phyloP scores from a whole-genome alignment of 2,329 filamentous ascomycete species.

The Sclerotinia nivalis region DNA sequence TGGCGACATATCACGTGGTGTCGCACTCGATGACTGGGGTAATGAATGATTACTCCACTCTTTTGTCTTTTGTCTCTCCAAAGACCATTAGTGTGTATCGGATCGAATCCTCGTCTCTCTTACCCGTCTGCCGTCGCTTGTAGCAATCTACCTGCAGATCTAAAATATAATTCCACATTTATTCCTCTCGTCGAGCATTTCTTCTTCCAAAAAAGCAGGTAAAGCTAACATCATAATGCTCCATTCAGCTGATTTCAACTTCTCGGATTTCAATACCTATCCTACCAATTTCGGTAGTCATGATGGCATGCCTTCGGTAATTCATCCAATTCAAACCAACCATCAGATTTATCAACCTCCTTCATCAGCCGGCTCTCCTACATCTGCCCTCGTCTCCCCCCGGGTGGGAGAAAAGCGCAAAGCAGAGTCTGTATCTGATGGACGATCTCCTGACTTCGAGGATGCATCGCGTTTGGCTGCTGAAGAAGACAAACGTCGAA shows the following conservation, averaged over 20 bases:
- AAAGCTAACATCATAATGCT: constrained; percentile 37
- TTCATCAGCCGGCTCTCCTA: constrained; percentile 28
- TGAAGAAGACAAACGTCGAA: constrained; percentile 86
- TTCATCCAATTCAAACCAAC: constrained; percentile 30
- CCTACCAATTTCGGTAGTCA: constrained; percentile 29
- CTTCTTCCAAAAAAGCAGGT: constrained; percentile 26
- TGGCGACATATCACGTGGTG: constrained; percentile 39
- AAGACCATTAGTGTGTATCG: constrained; percentile 16
- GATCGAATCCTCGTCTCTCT: constrained; percentile 13
- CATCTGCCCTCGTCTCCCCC: constrained; percentile 37
- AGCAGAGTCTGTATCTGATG: constrained; percentile 41
- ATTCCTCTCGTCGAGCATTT: constrained; percentile 15
- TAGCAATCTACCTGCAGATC: constrained; percentile 16
- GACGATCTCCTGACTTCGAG: constrained; percentile 53
- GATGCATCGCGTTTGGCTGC: constrained; percentile 72
- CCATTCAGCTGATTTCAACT: constrained; percentile 39
- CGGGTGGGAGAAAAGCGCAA: constrained; percentile 39
- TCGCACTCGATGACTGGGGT: constrained; percentile 13
- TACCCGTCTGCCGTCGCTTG: constrained; percentile 16
- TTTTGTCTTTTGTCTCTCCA: constrained; percentile 10
- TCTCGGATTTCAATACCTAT: constrained; percentile 39
- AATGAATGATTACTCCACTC: constrained; percentile 6
- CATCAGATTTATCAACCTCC: constrained; percentile 31
- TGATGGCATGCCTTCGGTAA: constrained; percentile 21
- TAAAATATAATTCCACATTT: constrained; percentile 20